Evolutionary conservation across 148 eudicot species (phyloP).

Genomic region (Rhododendron ovatum): DNA sequence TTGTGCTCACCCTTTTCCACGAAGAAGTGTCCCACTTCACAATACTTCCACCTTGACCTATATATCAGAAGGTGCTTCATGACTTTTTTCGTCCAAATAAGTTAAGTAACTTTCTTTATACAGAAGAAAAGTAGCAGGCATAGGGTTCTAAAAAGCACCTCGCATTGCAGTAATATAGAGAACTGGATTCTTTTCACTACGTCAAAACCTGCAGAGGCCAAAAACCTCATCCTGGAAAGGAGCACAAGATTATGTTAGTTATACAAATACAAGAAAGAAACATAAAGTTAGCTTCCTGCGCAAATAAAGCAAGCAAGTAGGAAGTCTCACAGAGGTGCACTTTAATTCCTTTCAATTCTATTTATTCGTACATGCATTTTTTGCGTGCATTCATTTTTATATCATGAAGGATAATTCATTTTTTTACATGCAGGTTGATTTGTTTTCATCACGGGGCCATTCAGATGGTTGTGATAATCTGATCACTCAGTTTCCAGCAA

Average conservation of each 20-base stretch:
- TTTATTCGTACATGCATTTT: too few relatives aligned
- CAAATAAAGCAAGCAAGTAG: background rate
- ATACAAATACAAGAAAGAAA: background rate
- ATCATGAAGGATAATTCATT: background rate
- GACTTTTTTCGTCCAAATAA: background rate
- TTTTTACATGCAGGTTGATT: too few relatives aligned
- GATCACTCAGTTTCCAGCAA: background rate
- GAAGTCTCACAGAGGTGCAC: background rate
- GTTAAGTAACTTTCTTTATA: too few relatives aligned
- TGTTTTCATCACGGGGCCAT: too few relatives aligned
- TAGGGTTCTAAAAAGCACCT: constrained; percentile 30
- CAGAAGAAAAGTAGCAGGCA: too few relatives aligned
- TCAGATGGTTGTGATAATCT: too few relatives aligned
- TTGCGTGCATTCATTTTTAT: too few relatives aligned
- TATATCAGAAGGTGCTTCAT: constrained; percentile 1
- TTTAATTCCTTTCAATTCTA: background rate
- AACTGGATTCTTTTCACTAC: constrained; percentile 40
- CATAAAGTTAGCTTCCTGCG: background rate
- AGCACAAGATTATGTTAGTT: constrained; percentile 10
- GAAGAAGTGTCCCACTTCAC: constrained; percentile 60
- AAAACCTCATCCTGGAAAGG: constrained; percentile 60
- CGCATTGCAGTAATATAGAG: constrained; percentile 51
- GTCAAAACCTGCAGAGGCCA: constrained; percentile 66
- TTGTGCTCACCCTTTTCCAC: constrained; percentile 73
- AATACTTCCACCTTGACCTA: constrained; percentile 74